These are phyloP conservation scores for Sergeia podlipaevii DNA, from an alignment of 208 protist genomes.

Conservation along the genomic window DNA sequence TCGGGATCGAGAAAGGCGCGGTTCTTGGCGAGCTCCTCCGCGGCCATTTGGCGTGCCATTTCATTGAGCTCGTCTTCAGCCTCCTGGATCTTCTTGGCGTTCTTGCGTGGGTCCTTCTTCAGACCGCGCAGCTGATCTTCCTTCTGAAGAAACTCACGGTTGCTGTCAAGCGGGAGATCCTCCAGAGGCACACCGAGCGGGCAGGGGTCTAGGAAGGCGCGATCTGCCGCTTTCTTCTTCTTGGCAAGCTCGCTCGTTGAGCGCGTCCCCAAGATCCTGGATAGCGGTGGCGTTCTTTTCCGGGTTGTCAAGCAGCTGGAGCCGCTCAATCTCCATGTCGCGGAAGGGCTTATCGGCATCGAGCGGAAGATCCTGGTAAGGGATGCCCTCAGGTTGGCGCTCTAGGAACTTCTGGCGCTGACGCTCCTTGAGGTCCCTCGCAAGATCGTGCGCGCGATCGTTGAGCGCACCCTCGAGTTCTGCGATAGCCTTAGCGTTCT, in stretches of 20 bases:
- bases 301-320: constrained; percentile 45
- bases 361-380: constrained; percentile 48
- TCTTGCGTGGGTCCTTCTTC: constrained; percentile 36
- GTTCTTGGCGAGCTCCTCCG: constrained; percentile 49
- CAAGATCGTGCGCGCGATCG: constrained; percentile 51
- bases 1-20: constrained; percentile 66
- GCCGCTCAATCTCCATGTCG: constrained; percentile 57
- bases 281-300: constrained; percentile 39
- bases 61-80: constrained; percentile 54
- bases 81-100: constrained; percentile 32
- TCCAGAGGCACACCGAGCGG: constrained; percentile 59
- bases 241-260: constrained; percentile 69
- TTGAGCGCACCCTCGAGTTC: constrained; percentile 56
- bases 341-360: constrained; percentile 48
- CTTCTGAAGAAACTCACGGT: constrained; percentile 40
- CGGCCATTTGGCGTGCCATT: constrained; percentile 44
- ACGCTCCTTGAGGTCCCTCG: constrained; percentile 41
- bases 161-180: constrained; percentile 58
- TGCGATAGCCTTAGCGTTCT: constrained; percentile 41
- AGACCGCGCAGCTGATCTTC: constrained; percentile 60
- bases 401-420: constrained; percentile 63
- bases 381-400: constrained; percentile 37
- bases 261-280: constrained; percentile 53
- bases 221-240: constrained; percentile 48
- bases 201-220: constrained; percentile 52